phyloP scores from a whole-genome alignment of 306 rosid genomes.

The Oemleria cerasiformis region DNA sequence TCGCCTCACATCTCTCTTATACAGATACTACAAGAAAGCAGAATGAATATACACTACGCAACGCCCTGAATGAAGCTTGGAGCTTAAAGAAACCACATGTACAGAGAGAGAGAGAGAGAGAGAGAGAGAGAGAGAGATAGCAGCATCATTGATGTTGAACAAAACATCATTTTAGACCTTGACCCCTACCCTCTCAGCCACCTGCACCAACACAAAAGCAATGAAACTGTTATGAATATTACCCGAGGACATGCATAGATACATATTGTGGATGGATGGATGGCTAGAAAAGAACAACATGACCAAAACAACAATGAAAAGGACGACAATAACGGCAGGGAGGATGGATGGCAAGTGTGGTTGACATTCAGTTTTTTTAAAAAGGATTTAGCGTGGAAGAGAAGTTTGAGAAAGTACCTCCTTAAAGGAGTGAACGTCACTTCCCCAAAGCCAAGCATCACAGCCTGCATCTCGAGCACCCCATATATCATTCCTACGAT shows the following conservation, averaged over 20 bases:
- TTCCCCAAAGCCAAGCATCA: conserved; percentile 99
- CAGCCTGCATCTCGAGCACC: conserved; percentile 99
- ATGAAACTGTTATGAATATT: neutral
- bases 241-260: neutral
- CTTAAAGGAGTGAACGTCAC: conserved; percentile 85
- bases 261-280: neutral
- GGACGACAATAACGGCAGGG: neutral
- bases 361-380: no score
- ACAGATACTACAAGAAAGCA: neutral
- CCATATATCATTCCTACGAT: conserved; percentile 93
- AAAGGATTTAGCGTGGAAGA: no score
- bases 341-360: neutral
- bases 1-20: neutral
- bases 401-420: conserved; percentile 48
- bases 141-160: conserved; percentile 28
- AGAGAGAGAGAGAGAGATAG: no score
- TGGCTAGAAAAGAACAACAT: neutral
- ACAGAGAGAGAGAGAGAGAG: conserved; percentile 6
- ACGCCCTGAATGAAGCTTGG: conserved; percentile 9
- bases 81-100: conserved; percentile 14
- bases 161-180: conserved; percentile 29
- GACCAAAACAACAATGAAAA: neutral
- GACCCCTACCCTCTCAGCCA: conserved; percentile 72
- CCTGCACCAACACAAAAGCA: conserved; percentile 45
- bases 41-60: neutral